Evolutionary conservation across 805 yeast species (phyloP).

Genomic region (Wickerhamomyces pijperi): DNA sequence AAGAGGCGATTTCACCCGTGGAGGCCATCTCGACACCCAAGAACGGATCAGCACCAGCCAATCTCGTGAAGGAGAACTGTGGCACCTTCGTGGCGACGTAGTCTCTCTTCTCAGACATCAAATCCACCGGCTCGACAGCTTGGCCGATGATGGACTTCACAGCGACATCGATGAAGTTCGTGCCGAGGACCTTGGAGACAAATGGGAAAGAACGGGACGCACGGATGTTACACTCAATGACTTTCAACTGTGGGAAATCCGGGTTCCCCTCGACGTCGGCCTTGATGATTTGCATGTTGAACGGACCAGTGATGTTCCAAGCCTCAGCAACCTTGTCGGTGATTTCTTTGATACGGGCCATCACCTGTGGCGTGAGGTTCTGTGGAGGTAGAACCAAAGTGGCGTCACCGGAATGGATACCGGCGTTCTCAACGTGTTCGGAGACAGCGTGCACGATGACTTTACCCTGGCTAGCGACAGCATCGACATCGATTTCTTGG

Average conservation of each 20-base stretch:
- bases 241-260: conserved; percentile 64
- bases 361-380: conserved; percentile 49
- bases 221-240: conserved; percentile 96
- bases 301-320: conserved; percentile 95
- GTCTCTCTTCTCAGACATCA: conserved; percentile 65
- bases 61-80: conserved; percentile 94
- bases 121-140: conserved; percentile 59
- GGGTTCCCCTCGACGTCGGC: conserved; percentile 51
- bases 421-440: conserved; percentile 97
- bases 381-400: conserved; percentile 92
- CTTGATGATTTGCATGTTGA: conserved; percentile 94
- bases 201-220: conserved; percentile 99
- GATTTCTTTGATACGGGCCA: conserved; percentile 71
- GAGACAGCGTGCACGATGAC: conserved; percentile 91
- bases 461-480: conserved; percentile 82
- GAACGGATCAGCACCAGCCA: conserved; percentile 99
- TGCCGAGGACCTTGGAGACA: conserved; percentile 92
- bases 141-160: conserved; percentile 73
- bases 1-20: conserved; percentile 97
- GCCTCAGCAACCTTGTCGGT: conserved; percentile 92
- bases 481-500: conserved; percentile 94
- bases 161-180: conserved; percentile 90
- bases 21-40: conserved; percentile 99
- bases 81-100: conserved; percentile 97
- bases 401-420: conserved; percentile 98